phyloP scores from a whole-genome alignment of 2,329 filamentous ascomycete species.

The Trichophyton benhamiae region DNA sequence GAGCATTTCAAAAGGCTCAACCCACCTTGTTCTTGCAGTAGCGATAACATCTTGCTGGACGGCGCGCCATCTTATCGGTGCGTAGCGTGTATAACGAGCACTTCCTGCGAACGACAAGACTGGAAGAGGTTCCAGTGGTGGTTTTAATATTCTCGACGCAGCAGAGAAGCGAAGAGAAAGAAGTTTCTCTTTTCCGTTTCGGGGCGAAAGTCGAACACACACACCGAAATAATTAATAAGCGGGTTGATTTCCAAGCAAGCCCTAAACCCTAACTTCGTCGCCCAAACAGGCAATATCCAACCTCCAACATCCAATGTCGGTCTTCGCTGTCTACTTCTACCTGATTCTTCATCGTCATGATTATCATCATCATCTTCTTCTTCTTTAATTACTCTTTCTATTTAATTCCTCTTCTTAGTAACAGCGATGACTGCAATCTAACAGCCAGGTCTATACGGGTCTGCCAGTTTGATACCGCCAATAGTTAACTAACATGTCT shows the following conservation, averaged over 20 bases:
- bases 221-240: slow-evolving; percentile 6
- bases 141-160: slow-evolving; percentile 22
- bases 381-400: neutral
- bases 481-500: too few relatives aligned
- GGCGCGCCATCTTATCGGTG: slow-evolving; percentile 88
- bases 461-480: too few relatives aligned
- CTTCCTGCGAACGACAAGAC: slow-evolving; percentile 36
- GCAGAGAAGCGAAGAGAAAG: neutral
- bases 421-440: too few relatives aligned
- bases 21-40: slow-evolving; percentile 99
- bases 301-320: neutral
- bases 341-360: neutral
- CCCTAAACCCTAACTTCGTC: slow-evolving; percentile 30
- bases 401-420: neutral
- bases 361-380: too few relatives aligned
- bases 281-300: slow-evolving; percentile 1
- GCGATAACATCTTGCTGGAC: slow-evolving; percentile 98
- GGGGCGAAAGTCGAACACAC: neutral
- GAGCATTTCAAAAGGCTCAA: slow-evolving; percentile 15
- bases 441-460: too few relatives aligned
- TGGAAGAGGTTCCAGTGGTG: slow-evolving; percentile 23
- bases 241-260: slow-evolving; percentile 28
- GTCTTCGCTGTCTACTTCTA: neutral
- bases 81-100: slow-evolving; percentile 31
- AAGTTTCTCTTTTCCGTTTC: slow-evolving; percentile 5